Base-by-base conservation (phyloP, 768 basidiomycete genomes). In the Russula griseocarnosa region DNA sequence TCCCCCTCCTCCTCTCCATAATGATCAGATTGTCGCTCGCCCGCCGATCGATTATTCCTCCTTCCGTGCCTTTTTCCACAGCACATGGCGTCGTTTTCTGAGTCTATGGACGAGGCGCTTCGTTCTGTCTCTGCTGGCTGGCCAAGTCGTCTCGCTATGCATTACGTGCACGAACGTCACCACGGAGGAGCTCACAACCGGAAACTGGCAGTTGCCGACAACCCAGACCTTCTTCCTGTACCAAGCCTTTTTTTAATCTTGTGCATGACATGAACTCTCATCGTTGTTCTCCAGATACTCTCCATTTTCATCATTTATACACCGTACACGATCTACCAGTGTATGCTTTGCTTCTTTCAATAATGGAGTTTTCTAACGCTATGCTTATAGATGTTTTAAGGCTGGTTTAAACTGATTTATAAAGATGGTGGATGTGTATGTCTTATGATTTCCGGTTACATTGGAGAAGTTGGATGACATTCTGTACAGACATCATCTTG, bases 101-200 rank as follows among this genome's bases (percentile, higher is more conserved):
- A 91, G 90, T 70, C 68, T 93, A 5, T 94, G 90, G 89, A 92
- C 91, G 10, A 80, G 77, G 59, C 83, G 85, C 13, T 92, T 94
- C 74, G 72, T 83, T 10, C 77, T 89, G 34, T 83, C 87, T 24
- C 73, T 94, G 40, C 58, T 92, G 30, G 85, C 88, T 3, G 92
- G 92, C 14, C 92, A 94, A 73, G 73, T 93, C 34, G 86, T 93
- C 38, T 92, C 92, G 56, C 72, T 94, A 57, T 94, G 92, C 73
- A 94, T 94, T 61, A 93, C 91, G 16, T 90, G 88, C 73, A 94
- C 92, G 58, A 94, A 87, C 70, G 87, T 93, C 30, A 88, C 89
- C 42, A 94, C 92, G 5, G 88, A 89, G 22, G 90, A 92, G 72
- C 79, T 94, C 40, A 81, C 85, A 11, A 75, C 60, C 40, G 76